phyloP scores from a whole-genome alignment of 2,329 filamentous ascomycete species.

The Bisporella sp. region DNA sequence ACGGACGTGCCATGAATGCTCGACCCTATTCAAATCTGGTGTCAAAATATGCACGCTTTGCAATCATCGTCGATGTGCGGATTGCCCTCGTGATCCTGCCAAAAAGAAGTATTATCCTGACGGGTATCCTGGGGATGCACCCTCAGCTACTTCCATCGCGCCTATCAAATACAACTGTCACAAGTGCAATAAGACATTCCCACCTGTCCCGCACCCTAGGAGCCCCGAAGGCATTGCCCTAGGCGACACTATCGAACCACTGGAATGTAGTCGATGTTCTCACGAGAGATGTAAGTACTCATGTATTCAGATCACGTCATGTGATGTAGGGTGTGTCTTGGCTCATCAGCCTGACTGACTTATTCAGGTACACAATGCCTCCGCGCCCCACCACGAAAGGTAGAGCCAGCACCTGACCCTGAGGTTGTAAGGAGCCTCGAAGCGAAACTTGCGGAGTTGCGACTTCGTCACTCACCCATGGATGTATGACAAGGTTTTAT shows the following conservation, averaged over 20 bases:
- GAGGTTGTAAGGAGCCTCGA: constrained; percentile 52
- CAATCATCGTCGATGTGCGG: constrained; percentile 67
- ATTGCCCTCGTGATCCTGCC: constrained; percentile 72
- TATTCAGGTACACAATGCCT: constrained; percentile 40
- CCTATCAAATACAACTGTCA: constrained; percentile 49
- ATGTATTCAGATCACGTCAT: not conserved
- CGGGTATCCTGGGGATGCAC: constrained; percentile 58
- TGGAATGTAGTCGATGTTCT: constrained; percentile 51
- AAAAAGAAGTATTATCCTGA: constrained; percentile 64
- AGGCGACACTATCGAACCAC: constrained; percentile 16
- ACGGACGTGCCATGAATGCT: constrained; percentile 70
- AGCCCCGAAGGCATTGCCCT: constrained; percentile 9
- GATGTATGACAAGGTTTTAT: no score
- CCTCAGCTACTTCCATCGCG: constrained; percentile 7
- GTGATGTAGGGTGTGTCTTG: no score
- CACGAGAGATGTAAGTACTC: constrained; percentile 45
- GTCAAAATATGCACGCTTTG: constrained; percentile 62
- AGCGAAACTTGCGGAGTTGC: constrained; percentile 39
- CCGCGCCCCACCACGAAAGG: constrained; percentile 37
- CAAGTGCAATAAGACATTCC: constrained; percentile 53
- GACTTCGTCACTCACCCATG: not conserved
- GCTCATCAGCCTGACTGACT: not conserved
- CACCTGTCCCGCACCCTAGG: constrained; percentile 24
- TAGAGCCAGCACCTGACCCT: constrained; percentile 55
- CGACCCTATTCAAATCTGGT: constrained; percentile 50